Evolutionary conservation across 2,329 filamentous ascomycete genomes (phyloP), one percentile per base, ranked within the genome.

Genomic region (Neophaeococcomyces aloes): DNA sequence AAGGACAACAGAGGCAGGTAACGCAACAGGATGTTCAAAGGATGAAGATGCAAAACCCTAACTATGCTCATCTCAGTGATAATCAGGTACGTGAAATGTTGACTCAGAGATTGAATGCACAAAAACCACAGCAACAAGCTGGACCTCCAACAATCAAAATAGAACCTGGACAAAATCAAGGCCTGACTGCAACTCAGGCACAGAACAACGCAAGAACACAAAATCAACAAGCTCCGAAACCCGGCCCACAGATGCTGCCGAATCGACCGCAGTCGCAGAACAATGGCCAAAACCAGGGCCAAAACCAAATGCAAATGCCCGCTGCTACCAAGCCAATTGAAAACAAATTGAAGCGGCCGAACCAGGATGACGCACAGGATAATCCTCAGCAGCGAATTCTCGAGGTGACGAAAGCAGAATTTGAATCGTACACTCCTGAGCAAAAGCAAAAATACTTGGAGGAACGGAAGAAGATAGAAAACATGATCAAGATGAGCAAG

Each of bases 361-460:
- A 56, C 43, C 62, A 59, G 43, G 69, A 74, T 50, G 70, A 74
- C 52, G 56, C 62, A n/a, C 54, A 63, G 29, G 68, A 70, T 27
- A 17, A 31, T 29, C 32, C 29, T 23, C 17, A 15, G 21, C 43
- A 30, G 27, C 15, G 13, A 5, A 14, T 19, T 11, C 37, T 21
- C 8, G 14, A 38, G 27, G 25, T 52, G 18, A 49, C 48, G 7
- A 49, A 53, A 29, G 48, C 57, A 41, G 47, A 54, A 43, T 51
- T 51, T 23, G 45, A 59, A 41, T 55, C 61, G 2, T 60, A 69
- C 59, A 59, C 59, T 7, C 62, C 65, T 18, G 61, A 67, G 44
- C 66, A 69, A 48, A 63, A 65, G 29, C 59, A 60, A 38, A 59
- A 64, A 42, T 61, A 62, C 41, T 46, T 49, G 32, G 41, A 51